A percentile compares a stretch with the other conserved stretches of the same genome.
phyloP scores from a whole-genome alignment of 345 rosid species.

The Eucalyptus sp. region DNA sequence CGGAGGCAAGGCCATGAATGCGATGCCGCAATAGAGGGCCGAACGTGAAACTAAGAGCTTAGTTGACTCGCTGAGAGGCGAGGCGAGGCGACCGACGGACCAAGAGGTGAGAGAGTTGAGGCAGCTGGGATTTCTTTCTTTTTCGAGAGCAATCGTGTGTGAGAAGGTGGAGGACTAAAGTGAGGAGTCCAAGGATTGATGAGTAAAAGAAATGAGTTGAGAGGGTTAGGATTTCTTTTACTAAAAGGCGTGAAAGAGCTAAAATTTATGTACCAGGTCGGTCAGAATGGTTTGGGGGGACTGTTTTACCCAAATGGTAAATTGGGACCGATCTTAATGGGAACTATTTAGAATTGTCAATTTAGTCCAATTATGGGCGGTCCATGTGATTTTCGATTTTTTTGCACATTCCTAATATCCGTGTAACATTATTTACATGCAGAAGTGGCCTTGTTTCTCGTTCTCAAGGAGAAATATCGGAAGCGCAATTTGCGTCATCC shows the following conservation, averaged over 20 bases:
- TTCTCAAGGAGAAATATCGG: background rate
- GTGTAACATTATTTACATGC: background rate
- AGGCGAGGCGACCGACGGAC: too few relatives aligned
- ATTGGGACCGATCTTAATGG: too few relatives aligned
- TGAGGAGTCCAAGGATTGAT: background rate
- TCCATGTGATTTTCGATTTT: too few relatives aligned
- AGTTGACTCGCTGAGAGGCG: background rate
- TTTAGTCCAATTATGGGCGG: fast-evolving
- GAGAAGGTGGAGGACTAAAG: background rate
- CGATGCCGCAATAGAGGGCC: fast-evolving
- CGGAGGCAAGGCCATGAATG: background rate
- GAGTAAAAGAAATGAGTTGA: too few relatives aligned
- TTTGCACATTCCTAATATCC: too few relatives aligned
- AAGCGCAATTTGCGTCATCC: background rate
- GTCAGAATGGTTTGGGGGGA: fast-evolving
- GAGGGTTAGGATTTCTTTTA: background rate
- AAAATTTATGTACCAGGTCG: fast-evolving
- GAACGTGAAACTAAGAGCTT: background rate
- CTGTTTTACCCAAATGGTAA: too few relatives aligned
- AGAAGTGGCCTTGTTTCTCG: background rate
- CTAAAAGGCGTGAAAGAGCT: background rate
- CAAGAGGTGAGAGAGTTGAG: background rate
- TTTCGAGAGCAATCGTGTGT: background rate
- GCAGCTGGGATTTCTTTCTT: background rate
- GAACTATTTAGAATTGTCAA: too few relatives aligned